phyloP scores from a whole-genome alignment of 768 basidiomycete species.

The Tephrocybe sp. region DNA sequence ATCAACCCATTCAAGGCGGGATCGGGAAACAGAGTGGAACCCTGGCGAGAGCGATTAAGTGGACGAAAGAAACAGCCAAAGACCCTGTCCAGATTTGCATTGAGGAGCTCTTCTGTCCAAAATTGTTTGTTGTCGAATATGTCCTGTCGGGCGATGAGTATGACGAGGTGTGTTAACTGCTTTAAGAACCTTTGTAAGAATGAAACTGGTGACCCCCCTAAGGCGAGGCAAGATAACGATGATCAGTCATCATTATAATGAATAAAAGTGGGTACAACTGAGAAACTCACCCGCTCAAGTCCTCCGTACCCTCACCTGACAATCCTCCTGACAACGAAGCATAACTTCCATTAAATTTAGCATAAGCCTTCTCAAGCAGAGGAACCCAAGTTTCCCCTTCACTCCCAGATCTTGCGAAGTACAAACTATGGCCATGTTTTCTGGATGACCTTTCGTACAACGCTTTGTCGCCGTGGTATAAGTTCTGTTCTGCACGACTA shows the following conservation, averaged over 20 bases:
- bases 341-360: conserved; percentile 54
- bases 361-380: conserved; percentile 57
- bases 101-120: conserved; percentile 47
- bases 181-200: conserved; percentile 20
- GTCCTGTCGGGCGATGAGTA: conserved; percentile 26
- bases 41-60: conserved; percentile 28
- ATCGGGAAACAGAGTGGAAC: conserved; percentile 17
- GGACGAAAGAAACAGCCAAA: conserved; percentile 44
- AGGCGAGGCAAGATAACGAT: not conserved
- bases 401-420: conserved; percentile 44
- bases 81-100: conserved; percentile 45
- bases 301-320: conserved; percentile 52
- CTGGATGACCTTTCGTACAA: not conserved
- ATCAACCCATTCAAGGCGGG: conserved; percentile 35
- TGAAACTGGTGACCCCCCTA: conserved; percentile 27
- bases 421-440: not conserved
- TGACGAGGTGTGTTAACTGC: not conserved
- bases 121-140: conserved; percentile 48
- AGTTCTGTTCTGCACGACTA: not conserved
- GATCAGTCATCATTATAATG: not conserved
- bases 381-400: conserved; percentile 58
- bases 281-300: conserved; percentile 47
- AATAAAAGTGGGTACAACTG: not conserved
- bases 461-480: not conserved
- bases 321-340: conserved; percentile 37